Evolutionary conservation across 176 grass and related monocot species (phyloP).

Genomic region (Oryza punctata): DNA sequence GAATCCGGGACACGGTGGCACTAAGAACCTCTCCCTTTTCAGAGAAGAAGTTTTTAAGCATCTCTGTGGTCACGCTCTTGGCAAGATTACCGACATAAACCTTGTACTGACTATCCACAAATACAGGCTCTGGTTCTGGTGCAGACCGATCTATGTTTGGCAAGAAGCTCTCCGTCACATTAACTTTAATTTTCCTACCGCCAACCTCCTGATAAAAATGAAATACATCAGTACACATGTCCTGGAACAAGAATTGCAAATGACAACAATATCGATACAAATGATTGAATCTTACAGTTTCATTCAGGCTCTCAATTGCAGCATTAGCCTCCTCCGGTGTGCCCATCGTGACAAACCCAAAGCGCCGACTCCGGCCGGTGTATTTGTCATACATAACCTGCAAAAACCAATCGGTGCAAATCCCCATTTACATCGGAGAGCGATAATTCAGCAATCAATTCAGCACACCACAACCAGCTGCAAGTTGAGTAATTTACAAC

Average conservation of each 20-base stretch:
- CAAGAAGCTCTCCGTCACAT: slow-evolving; percentile 84
- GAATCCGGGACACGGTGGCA: slow-evolving; percentile 75
- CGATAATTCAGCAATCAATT: background rate
- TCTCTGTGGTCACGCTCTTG: slow-evolving; percentile 69
- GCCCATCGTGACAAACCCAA: slow-evolving; percentile 95
- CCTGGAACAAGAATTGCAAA: background rate
- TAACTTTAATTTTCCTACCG: slow-evolving; percentile 86
- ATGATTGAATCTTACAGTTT: slow-evolving; percentile 54
- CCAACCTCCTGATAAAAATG: slow-evolving; percentile 75
- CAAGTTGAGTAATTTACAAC: background rate
- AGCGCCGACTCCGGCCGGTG: slow-evolving; percentile 81
- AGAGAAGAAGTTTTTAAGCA: slow-evolving; percentile 88
- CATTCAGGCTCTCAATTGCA: slow-evolving; percentile 72
- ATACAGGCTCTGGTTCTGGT: slow-evolving; percentile 67
- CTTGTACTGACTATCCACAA: slow-evolving; percentile 92
- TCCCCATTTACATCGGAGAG: background rate
- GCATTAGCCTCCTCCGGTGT: slow-evolving; percentile 54
- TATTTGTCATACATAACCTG: slow-evolving; percentile 99
- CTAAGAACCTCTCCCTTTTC: slow-evolving; percentile 88
- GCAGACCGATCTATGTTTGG: slow-evolving; percentile 49
- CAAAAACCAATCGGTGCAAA: background rate
- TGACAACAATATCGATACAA: background rate
- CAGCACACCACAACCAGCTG: background rate
- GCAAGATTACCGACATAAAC: slow-evolving; percentile 97
- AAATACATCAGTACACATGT: slow-evolving; percentile 18